Evolutionary conservation across 2,329 filamentous ascomycete species (phyloP), one percentile per base, ranked within the genome.

Genomic region (Fusarium sublunatum): DNA sequence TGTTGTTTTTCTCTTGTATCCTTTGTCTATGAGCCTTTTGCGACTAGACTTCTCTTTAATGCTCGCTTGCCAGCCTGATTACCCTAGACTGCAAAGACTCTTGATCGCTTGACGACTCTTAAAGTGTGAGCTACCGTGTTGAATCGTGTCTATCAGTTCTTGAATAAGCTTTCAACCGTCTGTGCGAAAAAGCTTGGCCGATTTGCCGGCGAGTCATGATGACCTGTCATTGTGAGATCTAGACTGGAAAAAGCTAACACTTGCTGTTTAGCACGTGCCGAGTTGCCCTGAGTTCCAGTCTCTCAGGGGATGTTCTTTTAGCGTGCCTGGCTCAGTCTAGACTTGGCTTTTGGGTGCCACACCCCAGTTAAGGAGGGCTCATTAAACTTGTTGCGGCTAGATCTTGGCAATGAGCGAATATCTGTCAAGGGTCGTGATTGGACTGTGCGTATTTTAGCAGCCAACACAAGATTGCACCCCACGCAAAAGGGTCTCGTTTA

Each of bases 401-500:
- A 25, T 10, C 7, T 6, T 2, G 1, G 2, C 4, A 8, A 9
- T 0, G 5, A 12, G 42, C 9, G 19, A 26, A n/a, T 12, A 4
- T 12, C 4, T 8, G 13, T 3, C 15, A 6, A 11, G 41, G 41
- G 5, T 7, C 1, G 3, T 13, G 11, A 53, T 61, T 60, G 57
- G 57, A 11, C 48, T 25, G 9, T 22, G 8, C 42, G 55, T 43
- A 61, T 15, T 15, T 24, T 39, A 38, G 58, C 46, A 53, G 31
- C 41, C 15, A 40, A 15, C 19, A 48, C 43, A 32, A 60, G 56
- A 60, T 60, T 61, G 26, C 49, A 11, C 42, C 43, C 58, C 56
- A 61, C 49, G 12, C 5, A 11, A 11, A 43, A 26, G 45, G 39
- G 39, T 22, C 40, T 26, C 15, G 2, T n/a, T 25, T 38, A 19